phyloP scores from a whole-genome alignment of 2,329 filamentous ascomycete genomes.

The Orbilia javanica region DNA sequence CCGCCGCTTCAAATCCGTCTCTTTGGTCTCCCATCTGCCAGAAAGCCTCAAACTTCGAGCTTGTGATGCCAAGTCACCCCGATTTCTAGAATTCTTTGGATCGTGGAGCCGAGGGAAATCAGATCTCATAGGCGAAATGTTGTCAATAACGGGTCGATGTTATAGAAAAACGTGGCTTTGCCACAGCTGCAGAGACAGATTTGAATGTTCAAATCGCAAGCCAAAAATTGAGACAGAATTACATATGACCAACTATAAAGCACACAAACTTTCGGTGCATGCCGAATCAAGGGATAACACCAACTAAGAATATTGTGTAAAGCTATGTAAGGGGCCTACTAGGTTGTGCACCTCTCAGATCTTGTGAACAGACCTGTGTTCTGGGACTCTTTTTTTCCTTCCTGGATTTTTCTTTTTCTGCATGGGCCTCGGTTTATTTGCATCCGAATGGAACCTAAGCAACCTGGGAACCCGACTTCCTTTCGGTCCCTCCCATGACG shows the following conservation, averaged over 20 bases:
- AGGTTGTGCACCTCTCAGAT: background rate
- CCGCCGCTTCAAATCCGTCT: background rate
- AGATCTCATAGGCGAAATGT: background rate
- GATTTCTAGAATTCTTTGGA: constrained; percentile 4
- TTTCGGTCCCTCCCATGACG: background rate
- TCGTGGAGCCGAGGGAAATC: constrained; percentile 19
- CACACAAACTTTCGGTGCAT: background rate
- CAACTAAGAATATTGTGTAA: background rate
- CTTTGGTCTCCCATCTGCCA: background rate
- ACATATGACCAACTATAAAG: too few species aligned
- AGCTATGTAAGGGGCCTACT: background rate
- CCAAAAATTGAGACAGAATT: background rate
- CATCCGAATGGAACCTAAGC: background rate
- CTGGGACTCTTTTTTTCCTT: too few species aligned
- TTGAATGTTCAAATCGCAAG: background rate
- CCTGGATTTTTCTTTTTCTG: background rate
- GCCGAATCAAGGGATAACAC: background rate
- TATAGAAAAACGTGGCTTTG: constrained; percentile 3
- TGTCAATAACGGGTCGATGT: constrained; percentile 7
- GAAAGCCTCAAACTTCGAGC: background rate
- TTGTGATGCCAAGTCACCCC: background rate
- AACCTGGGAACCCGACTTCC: background rate
- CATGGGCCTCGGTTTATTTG: constrained; percentile 4
- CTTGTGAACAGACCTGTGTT: too few species aligned
- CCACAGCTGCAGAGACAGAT: background rate